Base-by-base conservation (phyloP, 208 protist genomes). In the Leptomonas pyrrhocoris region DNA sequence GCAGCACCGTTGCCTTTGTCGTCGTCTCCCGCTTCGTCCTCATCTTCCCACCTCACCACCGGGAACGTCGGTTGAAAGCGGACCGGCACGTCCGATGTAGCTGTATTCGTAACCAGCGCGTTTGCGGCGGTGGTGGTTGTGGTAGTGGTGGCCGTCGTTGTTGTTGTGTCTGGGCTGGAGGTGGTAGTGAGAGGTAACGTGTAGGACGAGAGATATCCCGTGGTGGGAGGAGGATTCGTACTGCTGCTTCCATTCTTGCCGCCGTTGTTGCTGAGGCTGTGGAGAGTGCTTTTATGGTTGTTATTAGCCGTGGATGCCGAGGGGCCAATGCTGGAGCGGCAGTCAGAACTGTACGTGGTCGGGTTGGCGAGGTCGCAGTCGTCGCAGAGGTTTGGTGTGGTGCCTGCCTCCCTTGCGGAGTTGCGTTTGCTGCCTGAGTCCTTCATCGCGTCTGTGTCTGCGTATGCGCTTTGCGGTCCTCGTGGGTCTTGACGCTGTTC, bases 151-250 rank as follows among this genome's bases (percentile, higher is more conserved):
- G 53, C 16, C 27, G 45, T 31, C 25, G 46, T 23, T 13, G 23
- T n/a, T 8, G 12, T n/a, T 31, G 64, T 53, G 18, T 38, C 30
- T 34, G 49, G 6, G 46, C 45, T 43, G 13, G 18, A 21, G 25
- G 56, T 70, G 15, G 36, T 34, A n/a, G 31, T 65, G 21, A 69
- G 31, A 13, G 70, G 55, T 2, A 70, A 27, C 15, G 55, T 65
- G 36, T 28, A 43, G 0, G 61, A 48, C 2, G 61, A 55, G 16
- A 42, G n/a, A 5, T 19, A 30, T 3, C n/a, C 23, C 8, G 45
- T 67, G 12, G 15, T 16, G 40, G 36, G 59, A 11, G 31, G 58
- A 9, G 3, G 2, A 11, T 27, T 49, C 9, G 0, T 30, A 11
- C 8, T 19, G 59, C 46, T 36, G 46, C 21, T 27, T 30, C n/a